Base-by-base conservation (phyloP, 768 basidiomycete genomes). In the Serendipita vermifera region DNA sequence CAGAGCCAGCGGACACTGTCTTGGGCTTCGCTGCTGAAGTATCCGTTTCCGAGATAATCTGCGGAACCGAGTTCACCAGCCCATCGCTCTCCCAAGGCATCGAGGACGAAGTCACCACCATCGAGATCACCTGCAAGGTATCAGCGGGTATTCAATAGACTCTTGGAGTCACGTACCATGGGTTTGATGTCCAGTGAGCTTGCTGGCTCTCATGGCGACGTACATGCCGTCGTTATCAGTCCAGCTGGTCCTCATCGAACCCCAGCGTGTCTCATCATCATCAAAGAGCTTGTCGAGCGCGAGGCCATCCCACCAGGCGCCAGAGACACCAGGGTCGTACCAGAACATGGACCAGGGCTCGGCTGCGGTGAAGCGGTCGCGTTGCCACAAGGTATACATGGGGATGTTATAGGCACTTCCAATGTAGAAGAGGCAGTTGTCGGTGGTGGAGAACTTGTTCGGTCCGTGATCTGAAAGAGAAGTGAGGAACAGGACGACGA, bases 381-480 rank as follows among this genome's bases (percentile, higher is more conserved):
- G 88, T 68, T 99, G 96, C 78, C 81, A 89, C 40, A 99, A 78
- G 22, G 81, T 74, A 68, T 82, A 97, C 61, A 72, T 66, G 11
- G 96, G 89, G 41, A 77, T 69, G 51, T 83, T 71, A 72, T 77
- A 93, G 17, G 79, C 69, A 9, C 75, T 66, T 3, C 79, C 85
- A 67, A 88, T 93, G 62, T 89, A 77, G 57, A 94, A 65, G 72
- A 98, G 77, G 57, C 77, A 66, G 71, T 98, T 98, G 59, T 96
- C 93, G 32, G 92, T 98, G 13, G 92, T 77, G 17, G 88, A 87
- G 69, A 76, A 98, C 73, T 96, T 98, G 81, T 94, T 96, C 35
- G 94, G 84, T 59, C 89, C 89, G 67, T 82, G 80, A 68, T 92
- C 90, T 51, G n/a, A n/a, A 51, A 7, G 22, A 6, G 46, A 4